phyloP scores from a whole-genome alignment of 164 flowering plant genomes.

The Berberis vulgaris region DNA sequence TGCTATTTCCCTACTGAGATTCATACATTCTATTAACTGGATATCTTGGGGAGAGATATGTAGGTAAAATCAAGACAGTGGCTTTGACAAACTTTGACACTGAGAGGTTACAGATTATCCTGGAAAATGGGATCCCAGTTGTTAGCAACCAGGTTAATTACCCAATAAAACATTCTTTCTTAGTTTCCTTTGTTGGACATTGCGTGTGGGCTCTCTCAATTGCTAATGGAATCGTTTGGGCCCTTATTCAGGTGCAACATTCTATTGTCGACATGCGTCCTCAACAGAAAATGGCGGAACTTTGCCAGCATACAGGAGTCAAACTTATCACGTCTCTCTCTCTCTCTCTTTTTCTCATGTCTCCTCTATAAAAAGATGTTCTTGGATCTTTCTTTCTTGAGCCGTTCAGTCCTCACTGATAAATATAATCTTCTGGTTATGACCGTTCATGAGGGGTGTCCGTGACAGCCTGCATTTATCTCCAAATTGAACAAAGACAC shows the following conservation, averaged over 20 bases:
- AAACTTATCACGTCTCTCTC: constrained; percentile 90
- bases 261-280: constrained; percentile 98
- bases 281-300: constrained; percentile 93
- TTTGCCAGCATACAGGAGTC: constrained; percentile 89
- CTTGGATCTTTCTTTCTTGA: background rate
- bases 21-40: constrained; percentile 5
- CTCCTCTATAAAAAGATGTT: background rate
- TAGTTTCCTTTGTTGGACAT: background rate
- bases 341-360: constrained; percentile 6
- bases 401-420: too few relatives aligned
- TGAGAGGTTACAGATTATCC: constrained; percentile 71
- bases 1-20: too few relatives aligned
- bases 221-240: constrained; percentile 8
- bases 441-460: too few relatives aligned
- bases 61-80: constrained; percentile 94
- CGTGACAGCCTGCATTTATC: too few relatives aligned
- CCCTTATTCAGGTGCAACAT: constrained; percentile 77
- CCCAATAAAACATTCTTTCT: background rate
- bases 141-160: constrained; percentile 89
- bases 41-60: constrained; percentile 22
- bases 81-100: constrained; percentile 98
- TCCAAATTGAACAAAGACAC: too few relatives aligned
- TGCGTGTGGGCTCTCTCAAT: background rate
- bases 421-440: too few relatives aligned
- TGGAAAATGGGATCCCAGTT: constrained; percentile 86